These are phyloP conservation scores for Boeremia exigua DNA, from an alignment of 2,329 filamentous ascomycete genomes.

Conservation along the genomic window DNA sequence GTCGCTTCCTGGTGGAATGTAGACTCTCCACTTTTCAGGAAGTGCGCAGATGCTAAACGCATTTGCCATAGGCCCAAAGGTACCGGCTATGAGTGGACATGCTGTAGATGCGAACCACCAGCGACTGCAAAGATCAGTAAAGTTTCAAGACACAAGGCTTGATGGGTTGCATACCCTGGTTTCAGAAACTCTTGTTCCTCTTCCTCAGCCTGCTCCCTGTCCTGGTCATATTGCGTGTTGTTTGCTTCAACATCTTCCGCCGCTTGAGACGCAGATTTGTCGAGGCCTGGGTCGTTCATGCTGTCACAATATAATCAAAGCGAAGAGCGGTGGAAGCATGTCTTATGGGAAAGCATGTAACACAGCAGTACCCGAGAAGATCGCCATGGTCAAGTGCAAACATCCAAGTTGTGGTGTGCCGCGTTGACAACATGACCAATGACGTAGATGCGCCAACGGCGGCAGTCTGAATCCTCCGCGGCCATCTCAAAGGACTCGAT, in stretches of 20 bases:
- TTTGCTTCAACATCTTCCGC: conserved; percentile 53
- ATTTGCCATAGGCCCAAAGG: conserved; percentile 62
- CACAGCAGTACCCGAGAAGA: not conserved
- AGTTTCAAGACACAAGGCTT: no score
- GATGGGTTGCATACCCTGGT: conserved; percentile 45
- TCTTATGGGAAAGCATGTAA: not conserved
- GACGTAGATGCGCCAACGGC: conserved; percentile 16
- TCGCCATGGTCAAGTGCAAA: conserved; percentile 9
- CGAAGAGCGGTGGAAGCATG: not conserved
- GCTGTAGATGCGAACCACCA: conserved; percentile 69
- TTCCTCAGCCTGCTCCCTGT: conserved; percentile 45
- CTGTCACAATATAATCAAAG: not conserved
- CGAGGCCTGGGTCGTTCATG: conserved; percentile 59
- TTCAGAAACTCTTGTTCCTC: conserved; percentile 53
- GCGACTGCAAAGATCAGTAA: conserved; percentile 43
- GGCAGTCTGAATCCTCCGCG: conserved; percentile 3
- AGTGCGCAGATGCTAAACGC: conserved; percentile 63
- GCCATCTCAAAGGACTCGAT: not conserved
- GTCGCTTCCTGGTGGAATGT: conserved; percentile 54
- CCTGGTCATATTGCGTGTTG: conserved; percentile 33
- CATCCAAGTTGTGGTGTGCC: conserved; percentile 10
- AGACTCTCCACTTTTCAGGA: conserved; percentile 62
- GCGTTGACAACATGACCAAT: conserved; percentile 14
- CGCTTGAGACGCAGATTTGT: conserved; percentile 56
- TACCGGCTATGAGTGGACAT: conserved; percentile 62